Percentiles rank a stretch among this genome's conserved stretches.
Evolutionary conservation across 1,284 basidiomycete species (phyloP).

Genomic region (Xerocomus amazonicus): DNA sequence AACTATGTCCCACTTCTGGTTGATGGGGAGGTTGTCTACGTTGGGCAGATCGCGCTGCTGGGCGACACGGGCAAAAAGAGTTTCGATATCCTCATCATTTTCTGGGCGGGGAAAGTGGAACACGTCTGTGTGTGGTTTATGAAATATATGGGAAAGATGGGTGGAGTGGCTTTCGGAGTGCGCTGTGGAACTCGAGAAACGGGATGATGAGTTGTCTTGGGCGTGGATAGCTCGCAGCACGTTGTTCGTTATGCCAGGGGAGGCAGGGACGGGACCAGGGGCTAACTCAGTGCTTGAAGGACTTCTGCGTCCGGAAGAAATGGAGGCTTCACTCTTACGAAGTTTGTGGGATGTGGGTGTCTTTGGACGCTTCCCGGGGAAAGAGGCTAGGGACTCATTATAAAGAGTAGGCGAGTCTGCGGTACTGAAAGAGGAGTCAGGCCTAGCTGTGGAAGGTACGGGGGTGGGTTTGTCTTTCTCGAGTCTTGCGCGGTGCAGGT

Average conservation of each 20-base stretch:
- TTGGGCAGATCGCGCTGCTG: constrained; percentile 63
- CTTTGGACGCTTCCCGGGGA: constrained; percentile 36
- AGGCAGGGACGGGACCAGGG: constrained; percentile 37
- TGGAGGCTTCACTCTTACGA: constrained; percentile 55
- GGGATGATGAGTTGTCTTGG: constrained; percentile 58
- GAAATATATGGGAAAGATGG: constrained; percentile 54
- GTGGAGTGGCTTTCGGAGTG: constrained; percentile 51
- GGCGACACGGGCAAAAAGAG: constrained; percentile 72
- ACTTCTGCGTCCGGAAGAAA: constrained; percentile 41
- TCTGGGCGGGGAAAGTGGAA: constrained; percentile 74
- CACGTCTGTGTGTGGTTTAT: constrained; percentile 52
- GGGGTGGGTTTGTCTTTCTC: constrained; percentile 53
- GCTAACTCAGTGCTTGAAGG: constrained; percentile 48
- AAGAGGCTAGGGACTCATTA: constrained; percentile 43
- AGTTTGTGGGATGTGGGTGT: constrained; percentile 39
- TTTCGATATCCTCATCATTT: constrained; percentile 71
- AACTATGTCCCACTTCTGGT: constrained; percentile 93
- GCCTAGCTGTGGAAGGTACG: constrained; percentile 33
- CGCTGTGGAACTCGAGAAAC: constrained; percentile 54
- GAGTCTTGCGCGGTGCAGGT: constrained; percentile 43
- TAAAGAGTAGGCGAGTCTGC: constrained; percentile 58
- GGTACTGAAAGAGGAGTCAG: constrained; percentile 52
- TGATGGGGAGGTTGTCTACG: constrained; percentile 59
- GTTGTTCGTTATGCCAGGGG: constrained; percentile 33
- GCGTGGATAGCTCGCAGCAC: constrained; percentile 48